Evolutionary conservation across 495 filamentous ascomycete genomes (phyloP), one percentile per base, ranked within the genome.

Genomic region (Aspergillus asperescens): DNA sequence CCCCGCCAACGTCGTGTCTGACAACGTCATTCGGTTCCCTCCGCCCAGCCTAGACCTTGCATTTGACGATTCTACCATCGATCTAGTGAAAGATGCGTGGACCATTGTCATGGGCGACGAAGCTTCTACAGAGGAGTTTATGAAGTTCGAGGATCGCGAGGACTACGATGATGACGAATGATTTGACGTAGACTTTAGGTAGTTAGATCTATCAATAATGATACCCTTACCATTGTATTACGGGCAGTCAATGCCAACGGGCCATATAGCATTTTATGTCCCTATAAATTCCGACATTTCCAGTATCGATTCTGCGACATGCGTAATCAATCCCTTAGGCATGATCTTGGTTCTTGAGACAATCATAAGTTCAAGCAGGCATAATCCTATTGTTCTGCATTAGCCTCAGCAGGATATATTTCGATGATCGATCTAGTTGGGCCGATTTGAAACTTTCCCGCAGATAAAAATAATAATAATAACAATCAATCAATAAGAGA

Each of bases 31-130:
- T 15, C 56, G 49, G 55, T 67, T 90, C 41, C 79, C 82, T 18
- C 68, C 79, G 4, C 62, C 80, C 0, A 74, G 77, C 32, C 69
- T 82, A 24, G 81, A 83, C 49, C 74, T 90, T 13, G 76, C 82
- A 4, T 84, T 91, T 58, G 82, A 89, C 57, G 89, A 94, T 63
- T 61, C 66, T 6, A 67, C 77, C 9, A 62, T 91, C 22, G 77
- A 81, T 12, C 59, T 76, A 20, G 83, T 90, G 16, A 75, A 77
- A 49, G 67, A 76, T 25, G 80, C 78, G 12, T 94, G 87, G 87
- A 71, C 76, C 51, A 60, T 66, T 20, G 71, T 89, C 7, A 70
- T 83, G 52, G 81, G 78, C 15, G 74, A 77, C 15, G 67, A 72
- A 28, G 68, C 63, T 6, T 50, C 43, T 19, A 69, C 72, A 35